Conservation (phyloP, 2,329 filamentous ascomycete species). For the Monosporascus sp. region DNA sequence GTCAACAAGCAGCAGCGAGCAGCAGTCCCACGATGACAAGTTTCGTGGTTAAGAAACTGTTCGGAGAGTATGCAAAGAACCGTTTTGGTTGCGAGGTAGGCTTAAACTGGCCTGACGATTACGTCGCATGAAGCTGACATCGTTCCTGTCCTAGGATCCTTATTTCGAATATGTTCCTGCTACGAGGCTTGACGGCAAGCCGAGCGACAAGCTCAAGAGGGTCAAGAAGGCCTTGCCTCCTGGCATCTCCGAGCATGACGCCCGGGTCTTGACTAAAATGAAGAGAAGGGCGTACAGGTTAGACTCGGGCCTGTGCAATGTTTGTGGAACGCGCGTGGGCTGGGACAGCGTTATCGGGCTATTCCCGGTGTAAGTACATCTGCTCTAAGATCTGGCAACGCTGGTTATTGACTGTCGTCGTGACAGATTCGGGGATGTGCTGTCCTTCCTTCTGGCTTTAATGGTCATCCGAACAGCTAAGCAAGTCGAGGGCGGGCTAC, state of each 20-base stretch:
- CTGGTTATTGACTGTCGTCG: constrained; percentile 15
- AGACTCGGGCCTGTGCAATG: constrained; percentile 78
- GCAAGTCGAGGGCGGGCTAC: constrained; percentile 72
- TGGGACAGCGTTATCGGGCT: constrained; percentile 85
- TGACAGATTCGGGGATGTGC: constrained; percentile 63
- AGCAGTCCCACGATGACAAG: neutral
- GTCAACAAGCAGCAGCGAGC: neutral
- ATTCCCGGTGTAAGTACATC: constrained; percentile 64
- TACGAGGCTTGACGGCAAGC: constrained; percentile 60
- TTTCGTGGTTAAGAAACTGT: neutral
- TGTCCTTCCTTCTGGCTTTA: constrained; percentile 69
- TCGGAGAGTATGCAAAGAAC: neutral
- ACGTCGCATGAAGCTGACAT: constrained; percentile 25
- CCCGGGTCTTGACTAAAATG: constrained; percentile 75
- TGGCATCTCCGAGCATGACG: constrained; percentile 79
- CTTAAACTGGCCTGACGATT: constrained; percentile 22
- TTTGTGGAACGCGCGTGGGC: constrained; percentile 78
- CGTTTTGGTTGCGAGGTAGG: constrained; percentile 6
- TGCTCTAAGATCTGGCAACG: constrained; percentile 4
- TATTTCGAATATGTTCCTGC: constrained; percentile 82
- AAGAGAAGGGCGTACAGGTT: constrained; percentile 80
- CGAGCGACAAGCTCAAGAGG: constrained; percentile 70
- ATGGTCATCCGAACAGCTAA: constrained; percentile 69
- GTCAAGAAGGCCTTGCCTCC: constrained; percentile 78
- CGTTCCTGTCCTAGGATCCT: constrained; percentile 60